These are phyloP conservation scores for Saposhnikovia divaricata DNA, from an alignment of 129 eudicot species.

Conservation along the genomic window DNA sequence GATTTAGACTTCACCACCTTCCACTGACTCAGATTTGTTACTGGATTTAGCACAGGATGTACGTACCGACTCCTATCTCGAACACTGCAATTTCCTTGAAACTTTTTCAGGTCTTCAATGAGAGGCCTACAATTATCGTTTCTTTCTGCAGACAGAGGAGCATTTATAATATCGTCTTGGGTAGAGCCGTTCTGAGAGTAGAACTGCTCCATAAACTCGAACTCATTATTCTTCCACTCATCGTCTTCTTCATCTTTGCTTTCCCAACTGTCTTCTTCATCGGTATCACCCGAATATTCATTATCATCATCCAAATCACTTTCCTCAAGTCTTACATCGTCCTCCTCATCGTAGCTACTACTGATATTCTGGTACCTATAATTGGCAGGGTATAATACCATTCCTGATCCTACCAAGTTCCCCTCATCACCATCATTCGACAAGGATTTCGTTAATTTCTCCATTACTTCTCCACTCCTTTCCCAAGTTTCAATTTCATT, in stretches of 20 bases:
- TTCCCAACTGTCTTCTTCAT: constrained; percentile 7
- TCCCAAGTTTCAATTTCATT: constrained; percentile 25
- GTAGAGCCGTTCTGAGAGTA: constrained; percentile 5
- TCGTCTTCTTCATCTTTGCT: constrained; percentile 15
- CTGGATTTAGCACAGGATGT: constrained; percentile 60
- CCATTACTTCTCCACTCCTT: constrained; percentile 6
- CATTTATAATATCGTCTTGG: neutral
- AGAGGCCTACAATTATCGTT: neutral
- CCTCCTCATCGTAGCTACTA: constrained; percentile 48
- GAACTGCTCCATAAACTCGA: constrained; percentile 3
- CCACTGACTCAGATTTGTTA: constrained; percentile 76
- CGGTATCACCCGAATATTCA: constrained; percentile 11
- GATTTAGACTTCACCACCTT: constrained; percentile 34
- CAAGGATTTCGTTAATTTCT: constrained; percentile 3
- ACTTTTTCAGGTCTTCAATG: constrained; percentile 10
- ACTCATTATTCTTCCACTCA: neutral
- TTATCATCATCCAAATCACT: constrained; percentile 34
- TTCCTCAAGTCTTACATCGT: constrained; percentile 35
- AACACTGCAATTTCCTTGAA: constrained; percentile 12
- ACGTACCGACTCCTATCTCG: constrained; percentile 31
- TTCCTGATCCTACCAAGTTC: constrained; percentile 13
- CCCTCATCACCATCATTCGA: neutral
- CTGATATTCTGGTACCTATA: constrained; percentile 53
- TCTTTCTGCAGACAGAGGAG: neutral
- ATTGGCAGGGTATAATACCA: constrained; percentile 17